Base-by-base conservation (phyloP, 192 early-diverging fungal species). In the Fimicolochytrium jonesii region DNA sequence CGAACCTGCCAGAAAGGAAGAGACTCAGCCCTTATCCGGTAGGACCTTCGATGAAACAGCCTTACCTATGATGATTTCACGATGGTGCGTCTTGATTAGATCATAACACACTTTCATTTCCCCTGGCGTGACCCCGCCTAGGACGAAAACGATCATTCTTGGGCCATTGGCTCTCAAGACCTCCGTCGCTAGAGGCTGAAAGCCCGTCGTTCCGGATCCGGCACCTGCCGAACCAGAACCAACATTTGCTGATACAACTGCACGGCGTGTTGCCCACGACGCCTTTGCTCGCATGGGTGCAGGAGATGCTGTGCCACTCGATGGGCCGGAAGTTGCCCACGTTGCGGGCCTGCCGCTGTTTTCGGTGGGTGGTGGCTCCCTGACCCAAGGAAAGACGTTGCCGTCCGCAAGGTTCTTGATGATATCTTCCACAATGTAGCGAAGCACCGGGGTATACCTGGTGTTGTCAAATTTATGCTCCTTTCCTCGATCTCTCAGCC, bases 21-120 rank as follows among this genome's bases (percentile, higher is more conserved):
- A 30, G 28, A 47, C 6, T 23, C 20, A 28, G 26, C 22, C 17
- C 11, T 23, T 42, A 10, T 32, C 45, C 18, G 44, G 9, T 37
- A 33, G 18, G 23, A 44, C 4, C 45, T 30, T 32, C n/a, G 30
- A 42, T n/a, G 9, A 56, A 56, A 31, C 49, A 26, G 18, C 20
- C 49, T 23, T 42, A 64, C 62, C 91, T 45, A 92, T 80, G 43
- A 90, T 67, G 10, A 91, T 78, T 52, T 92, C 91, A 25, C 86
- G 69, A 41, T 79, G 71, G 53, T 74, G 69, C 1, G 80, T 74
- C 39, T 84, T 83, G 11, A 81, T 76, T 4, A 92, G 61, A 41
- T 92, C 91, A 62, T 90, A 84, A 42, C 78, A 75, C 4, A 77
- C 72, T 37, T 89, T 79, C 41, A 93, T 79, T 67, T 94, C 92